Conservation (phyloP, 805 yeast species). For the Starmerella kuoi region DNA sequence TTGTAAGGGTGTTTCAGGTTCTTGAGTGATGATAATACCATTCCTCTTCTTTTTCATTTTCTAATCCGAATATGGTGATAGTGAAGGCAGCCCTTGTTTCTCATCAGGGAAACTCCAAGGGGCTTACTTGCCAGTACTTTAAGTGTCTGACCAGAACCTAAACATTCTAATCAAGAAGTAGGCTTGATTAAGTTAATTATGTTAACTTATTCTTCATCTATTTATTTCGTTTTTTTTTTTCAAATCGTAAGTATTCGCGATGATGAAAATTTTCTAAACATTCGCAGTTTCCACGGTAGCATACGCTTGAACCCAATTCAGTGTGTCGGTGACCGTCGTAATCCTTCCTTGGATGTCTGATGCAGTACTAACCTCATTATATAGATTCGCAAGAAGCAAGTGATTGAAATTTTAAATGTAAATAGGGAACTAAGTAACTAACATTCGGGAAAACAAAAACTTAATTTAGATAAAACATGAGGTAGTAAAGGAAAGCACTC, state of each 20-base stretch:
- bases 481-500: too few relatives aligned
- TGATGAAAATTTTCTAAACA: conserved; percentile 31
- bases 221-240: background rate
- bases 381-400: too few relatives aligned
- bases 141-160: conserved; percentile 22
- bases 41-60: conserved; percentile 27
- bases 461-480: too few relatives aligned
- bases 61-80: conserved; percentile 35
- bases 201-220: too few relatives aligned
- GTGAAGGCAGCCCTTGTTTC: conserved; percentile 27
- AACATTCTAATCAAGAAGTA: background rate
- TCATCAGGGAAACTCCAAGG: conserved; percentile 8
- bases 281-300: conserved; percentile 38
- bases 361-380: conserved; percentile 22
- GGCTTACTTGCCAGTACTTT: conserved; percentile 35
- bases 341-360: conserved; percentile 37
- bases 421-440: too few relatives aligned
- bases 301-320: conserved; percentile 30
- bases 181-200: background rate
- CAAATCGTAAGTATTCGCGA: conserved; percentile 22
- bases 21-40: conserved; percentile 31
- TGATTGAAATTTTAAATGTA: too few relatives aligned
- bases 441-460: too few relatives aligned
- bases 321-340: conserved; percentile 34
- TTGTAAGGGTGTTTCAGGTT: background rate